phyloP scores from a whole-genome alignment of 1,284 basidiomycete species.

The Cutaneotrichosporon sp. region DNA sequence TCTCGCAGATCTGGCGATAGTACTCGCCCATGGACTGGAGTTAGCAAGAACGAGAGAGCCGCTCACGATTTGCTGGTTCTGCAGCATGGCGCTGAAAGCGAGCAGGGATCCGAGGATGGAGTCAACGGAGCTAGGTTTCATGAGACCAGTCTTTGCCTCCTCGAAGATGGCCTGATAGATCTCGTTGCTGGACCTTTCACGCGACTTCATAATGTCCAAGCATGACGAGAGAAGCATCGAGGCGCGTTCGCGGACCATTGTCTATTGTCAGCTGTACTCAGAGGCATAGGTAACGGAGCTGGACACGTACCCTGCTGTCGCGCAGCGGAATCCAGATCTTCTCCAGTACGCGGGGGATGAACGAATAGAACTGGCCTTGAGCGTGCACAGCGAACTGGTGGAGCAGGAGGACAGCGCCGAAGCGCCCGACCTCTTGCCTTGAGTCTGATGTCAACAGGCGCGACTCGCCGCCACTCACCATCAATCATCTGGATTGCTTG shows the following conservation, averaged over 20 bases:
- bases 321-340: constrained; percentile 85
- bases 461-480: constrained; percentile 32
- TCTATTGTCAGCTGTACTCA: constrained; percentile 31
- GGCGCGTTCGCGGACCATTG: constrained; percentile 79
- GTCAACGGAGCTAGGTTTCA: constrained; percentile 69
- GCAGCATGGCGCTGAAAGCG: constrained; percentile 85
- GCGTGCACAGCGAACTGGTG: constrained; percentile 87
- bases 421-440: constrained; percentile 50
- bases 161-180: constrained; percentile 77
- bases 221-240: constrained; percentile 87
- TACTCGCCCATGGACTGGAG: constrained; percentile 87
- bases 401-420: constrained; percentile 64
- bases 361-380: constrained; percentile 78
- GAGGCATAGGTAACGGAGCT: too few relatives aligned
- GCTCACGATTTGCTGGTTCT: constrained; percentile 87
- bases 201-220: constrained; percentile 72
- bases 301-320: constrained; percentile 66
- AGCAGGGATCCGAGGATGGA: constrained; percentile 89
- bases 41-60: background rate
- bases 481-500: constrained; percentile 50
- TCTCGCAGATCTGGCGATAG: constrained; percentile 84
- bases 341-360: constrained; percentile 81
- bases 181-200: constrained; percentile 52
- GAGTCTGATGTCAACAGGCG: constrained; percentile 34
- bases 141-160: constrained; percentile 84